Evolutionary conservation across 257 asterid genomes (phyloP).

Genomic region (Salvia miltiorrhiza): DNA sequence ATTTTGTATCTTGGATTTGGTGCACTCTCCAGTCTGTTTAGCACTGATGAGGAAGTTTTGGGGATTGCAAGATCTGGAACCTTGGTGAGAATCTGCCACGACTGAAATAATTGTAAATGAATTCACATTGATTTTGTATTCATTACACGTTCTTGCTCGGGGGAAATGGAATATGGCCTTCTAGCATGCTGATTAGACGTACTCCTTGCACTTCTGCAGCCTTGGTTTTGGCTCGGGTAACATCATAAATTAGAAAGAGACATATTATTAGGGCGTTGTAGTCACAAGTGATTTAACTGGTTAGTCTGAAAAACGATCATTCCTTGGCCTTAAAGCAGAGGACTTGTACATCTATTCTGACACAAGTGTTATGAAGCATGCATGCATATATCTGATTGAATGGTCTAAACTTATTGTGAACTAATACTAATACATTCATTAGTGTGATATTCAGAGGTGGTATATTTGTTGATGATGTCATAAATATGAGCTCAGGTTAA

Average conservation of each 20-base stretch:
- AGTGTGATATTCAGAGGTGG: not conserved
- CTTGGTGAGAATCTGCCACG: constrained; percentile 52
- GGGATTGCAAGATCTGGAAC: constrained; percentile 75
- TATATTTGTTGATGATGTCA: constrained; percentile 8
- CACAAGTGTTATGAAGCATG: not conserved
- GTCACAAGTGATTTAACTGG: not conserved
- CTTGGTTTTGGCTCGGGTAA: not conserved
- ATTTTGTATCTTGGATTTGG: constrained; percentile 64
- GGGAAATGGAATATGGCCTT: not conserved
- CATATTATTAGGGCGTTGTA: not conserved
- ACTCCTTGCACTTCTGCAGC: not conserved
- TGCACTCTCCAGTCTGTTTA: constrained; percentile 68
- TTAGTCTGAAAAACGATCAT: not conserved
- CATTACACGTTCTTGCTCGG: not conserved
- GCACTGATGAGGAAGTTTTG: constrained; percentile 70
- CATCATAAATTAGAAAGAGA: not conserved
- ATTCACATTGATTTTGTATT: not conserved
- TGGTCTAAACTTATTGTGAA: not conserved
- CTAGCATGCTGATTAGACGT: not conserved
- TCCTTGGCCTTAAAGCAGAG: not conserved
- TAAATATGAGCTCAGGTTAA: not conserved
- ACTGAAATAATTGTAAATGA: constrained; percentile 8
- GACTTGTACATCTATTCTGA: not conserved
- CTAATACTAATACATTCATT: not conserved
- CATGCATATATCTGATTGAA: not conserved